phyloP scores from a whole-genome alignment of 148 eudicot species.

The Chenopodium quinoa region DNA sequence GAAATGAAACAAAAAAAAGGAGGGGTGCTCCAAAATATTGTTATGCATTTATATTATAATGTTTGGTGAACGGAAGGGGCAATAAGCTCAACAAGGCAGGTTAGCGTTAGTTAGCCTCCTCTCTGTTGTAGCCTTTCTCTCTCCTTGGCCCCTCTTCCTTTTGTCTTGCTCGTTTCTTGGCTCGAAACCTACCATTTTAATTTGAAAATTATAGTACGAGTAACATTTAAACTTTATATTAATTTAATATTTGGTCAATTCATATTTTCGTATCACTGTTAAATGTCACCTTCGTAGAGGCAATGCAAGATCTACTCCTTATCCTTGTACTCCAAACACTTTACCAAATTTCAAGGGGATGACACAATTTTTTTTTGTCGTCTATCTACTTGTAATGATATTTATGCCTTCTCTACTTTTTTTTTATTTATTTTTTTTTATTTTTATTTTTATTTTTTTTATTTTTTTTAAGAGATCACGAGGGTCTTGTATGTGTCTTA shows the following conservation, averaged over 20 bases:
- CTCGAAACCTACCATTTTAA: not conserved
- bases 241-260: not conserved
- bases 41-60: not conserved
- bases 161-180: not conserved
- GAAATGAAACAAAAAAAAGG: not conserved
- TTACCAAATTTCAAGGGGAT: not conserved
- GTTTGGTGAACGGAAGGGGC: conserved; percentile 25
- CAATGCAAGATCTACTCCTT: not conserved
- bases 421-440: not conserved
- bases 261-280: not conserved
- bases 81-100: not conserved
- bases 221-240: not conserved
- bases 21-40: not conserved
- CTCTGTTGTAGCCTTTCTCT: not conserved
- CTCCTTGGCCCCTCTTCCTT: not conserved
- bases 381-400: not conserved
- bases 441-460: not conserved
- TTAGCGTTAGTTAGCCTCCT: not conserved
- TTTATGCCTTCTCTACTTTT: not conserved
- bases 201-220: no score
- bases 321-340: not conserved
- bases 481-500: not conserved
- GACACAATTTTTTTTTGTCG: not conserved
- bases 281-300: not conserved
- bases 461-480: not conserved